A percentile compares a stretch with the other conserved stretches of the same genome.
Conservation (phyloP, 208 protist species). For the Trichomonas tenax region DNA sequence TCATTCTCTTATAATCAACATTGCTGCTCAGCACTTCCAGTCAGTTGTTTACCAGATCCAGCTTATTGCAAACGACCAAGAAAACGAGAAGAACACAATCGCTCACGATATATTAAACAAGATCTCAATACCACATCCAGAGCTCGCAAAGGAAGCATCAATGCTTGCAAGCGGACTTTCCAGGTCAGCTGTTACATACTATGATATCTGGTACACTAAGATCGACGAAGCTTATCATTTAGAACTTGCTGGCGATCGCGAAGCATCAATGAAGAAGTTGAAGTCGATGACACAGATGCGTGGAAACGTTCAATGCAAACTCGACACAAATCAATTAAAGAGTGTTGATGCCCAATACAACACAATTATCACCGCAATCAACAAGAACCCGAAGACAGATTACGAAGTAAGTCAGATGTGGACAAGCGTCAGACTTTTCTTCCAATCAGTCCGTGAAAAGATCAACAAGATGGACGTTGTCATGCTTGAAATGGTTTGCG, state of each 20-base stretch:
- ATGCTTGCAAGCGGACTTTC: not conserved
- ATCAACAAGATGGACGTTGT: not conserved
- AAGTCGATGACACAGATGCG: not conserved
- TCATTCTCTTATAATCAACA: not conserved
- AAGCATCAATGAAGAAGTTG: not conserved
- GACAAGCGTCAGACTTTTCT: not conserved
- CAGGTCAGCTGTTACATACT: not conserved
- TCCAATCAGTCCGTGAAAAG: not conserved
- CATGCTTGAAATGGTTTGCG: not conserved
- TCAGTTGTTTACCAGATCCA: not conserved
- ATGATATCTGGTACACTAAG: not conserved
- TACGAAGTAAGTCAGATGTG: not conserved
- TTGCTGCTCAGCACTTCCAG: not conserved
- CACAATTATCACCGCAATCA: not conserved
- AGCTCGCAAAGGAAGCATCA: not conserved
- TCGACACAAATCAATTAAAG: not conserved
- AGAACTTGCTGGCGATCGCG: not conserved
- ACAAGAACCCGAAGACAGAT: not conserved
- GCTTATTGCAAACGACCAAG: not conserved
- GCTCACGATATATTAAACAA: not conserved
- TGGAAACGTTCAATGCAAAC: not conserved
- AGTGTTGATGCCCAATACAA: not conserved
- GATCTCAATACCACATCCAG: not conserved
- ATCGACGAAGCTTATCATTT: not conserved
- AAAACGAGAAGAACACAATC: not conserved